Evolutionary conservation across 2,329 filamentous ascomycete genomes (phyloP).

Genomic region (Kalmusia sp.): DNA sequence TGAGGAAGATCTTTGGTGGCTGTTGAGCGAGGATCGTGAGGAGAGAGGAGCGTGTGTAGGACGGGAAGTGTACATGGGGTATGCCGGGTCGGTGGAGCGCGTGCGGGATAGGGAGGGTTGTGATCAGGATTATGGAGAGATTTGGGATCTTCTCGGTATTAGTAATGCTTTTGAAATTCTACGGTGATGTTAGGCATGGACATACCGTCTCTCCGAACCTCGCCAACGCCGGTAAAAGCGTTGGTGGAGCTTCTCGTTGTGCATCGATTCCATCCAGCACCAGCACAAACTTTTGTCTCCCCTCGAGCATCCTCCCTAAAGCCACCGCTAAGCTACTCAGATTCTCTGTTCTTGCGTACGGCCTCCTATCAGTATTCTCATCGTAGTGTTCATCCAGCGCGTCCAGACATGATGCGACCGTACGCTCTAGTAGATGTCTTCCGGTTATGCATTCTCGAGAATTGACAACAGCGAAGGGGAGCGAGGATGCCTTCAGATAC

Average conservation of each 20-base stretch:
- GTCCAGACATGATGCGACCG: slow-evolving; percentile 60
- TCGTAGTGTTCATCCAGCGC: slow-evolving; percentile 51
- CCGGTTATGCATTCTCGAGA: slow-evolving; percentile 79
- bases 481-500: slow-evolving; percentile 61
- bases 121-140: slow-evolving; percentile 78
- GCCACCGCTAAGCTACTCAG: slow-evolving; percentile 78
- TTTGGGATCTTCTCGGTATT: slow-evolving; percentile 69
- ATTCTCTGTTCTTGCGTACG: slow-evolving; percentile 76
- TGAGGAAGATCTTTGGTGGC: slow-evolving; percentile 56
- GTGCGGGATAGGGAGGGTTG: slow-evolving; percentile 73
- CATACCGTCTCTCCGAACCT: slow-evolving; percentile 81
- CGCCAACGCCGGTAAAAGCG: slow-evolving; percentile 80
- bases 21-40: slow-evolving; percentile 71
- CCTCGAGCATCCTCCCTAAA: slow-evolving; percentile 68
- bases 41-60: slow-evolving; percentile 83
- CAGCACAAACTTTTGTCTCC: slow-evolving; percentile 71
- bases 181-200: slow-evolving; percentile 19
- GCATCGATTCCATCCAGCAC: slow-evolving; percentile 89
- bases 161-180: background rate
- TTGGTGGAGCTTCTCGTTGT: slow-evolving; percentile 80
- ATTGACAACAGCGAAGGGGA: slow-evolving; percentile 69
- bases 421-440: slow-evolving; percentile 78
- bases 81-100: slow-evolving; percentile 74
- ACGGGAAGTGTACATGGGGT: slow-evolving; percentile 81
- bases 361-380: slow-evolving; percentile 45